These are phyloP conservation scores for Orbilia javanica DNA, from an alignment of 2,329 filamentous ascomycete genomes.

Conservation along the genomic window DNA sequence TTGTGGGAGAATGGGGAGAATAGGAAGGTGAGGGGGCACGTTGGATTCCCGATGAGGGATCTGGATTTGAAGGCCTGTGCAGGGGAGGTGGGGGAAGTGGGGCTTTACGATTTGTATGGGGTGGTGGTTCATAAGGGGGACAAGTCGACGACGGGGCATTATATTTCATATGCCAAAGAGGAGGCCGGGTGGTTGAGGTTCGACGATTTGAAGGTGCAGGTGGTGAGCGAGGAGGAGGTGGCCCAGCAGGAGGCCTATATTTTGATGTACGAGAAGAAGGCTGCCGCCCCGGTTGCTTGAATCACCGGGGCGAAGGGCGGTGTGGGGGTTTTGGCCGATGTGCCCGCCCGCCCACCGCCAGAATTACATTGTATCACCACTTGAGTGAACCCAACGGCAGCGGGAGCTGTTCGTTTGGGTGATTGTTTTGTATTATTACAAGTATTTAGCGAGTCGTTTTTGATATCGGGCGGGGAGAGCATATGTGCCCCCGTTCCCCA, in stretches of 20 bases:
- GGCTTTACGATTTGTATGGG: slow-evolving; percentile 40
- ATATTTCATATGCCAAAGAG: slow-evolving; percentile 49
- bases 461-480: slow-evolving; percentile 12
- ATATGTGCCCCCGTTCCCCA: not conserved
- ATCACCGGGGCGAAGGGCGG: not conserved
- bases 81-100: slow-evolving; percentile 10
- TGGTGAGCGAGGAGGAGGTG: slow-evolving; percentile 42
- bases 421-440: not conserved
- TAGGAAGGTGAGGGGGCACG: slow-evolving; percentile 46
- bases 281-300: not conserved
- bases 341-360: too few relatives aligned
- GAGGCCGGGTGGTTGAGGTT: slow-evolving; percentile 44
- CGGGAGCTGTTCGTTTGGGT: not conserved
- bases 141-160: slow-evolving; percentile 49
- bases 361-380: too few relatives aligned
- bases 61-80: slow-evolving; percentile 31
- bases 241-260: slow-evolving; percentile 49
- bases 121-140: slow-evolving; percentile 47
- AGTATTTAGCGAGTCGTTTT: slow-evolving; percentile 12
- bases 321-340: too few relatives aligned
- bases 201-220: slow-evolving; percentile 49
- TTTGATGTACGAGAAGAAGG: slow-evolving; percentile 52
- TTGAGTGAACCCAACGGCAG: not conserved
- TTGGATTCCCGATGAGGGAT: slow-evolving; percentile 35
- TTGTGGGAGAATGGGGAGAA: slow-evolving; percentile 51